A percentile compares a stretch with the other conserved stretches of the same genome.
These are phyloP conservation scores for Lactarius deliciosus DNA, from an alignment of 768 basidiomycete genomes.

Conservation along the genomic window DNA sequence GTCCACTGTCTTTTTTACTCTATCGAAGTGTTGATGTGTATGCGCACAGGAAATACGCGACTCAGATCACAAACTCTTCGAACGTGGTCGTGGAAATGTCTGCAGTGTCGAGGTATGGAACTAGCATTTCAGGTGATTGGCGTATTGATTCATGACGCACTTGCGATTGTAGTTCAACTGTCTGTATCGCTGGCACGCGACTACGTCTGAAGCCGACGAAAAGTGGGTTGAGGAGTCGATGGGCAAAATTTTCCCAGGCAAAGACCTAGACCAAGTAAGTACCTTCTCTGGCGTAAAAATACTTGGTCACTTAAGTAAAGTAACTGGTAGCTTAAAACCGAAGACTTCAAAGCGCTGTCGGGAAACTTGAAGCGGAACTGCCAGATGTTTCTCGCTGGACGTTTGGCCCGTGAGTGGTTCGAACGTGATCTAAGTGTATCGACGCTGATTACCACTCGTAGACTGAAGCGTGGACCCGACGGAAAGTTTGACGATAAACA, in stretches of 20 bases:
- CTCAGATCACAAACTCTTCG: constrained; percentile 62
- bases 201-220: constrained; percentile 70
- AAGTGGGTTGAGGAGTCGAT: constrained; percentile 62
- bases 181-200: constrained; percentile 85
- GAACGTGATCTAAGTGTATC: background rate
- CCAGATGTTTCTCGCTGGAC: constrained; percentile 62
- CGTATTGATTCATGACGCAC: background rate
- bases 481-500: constrained; percentile 68
- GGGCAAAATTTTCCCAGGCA: constrained; percentile 51
- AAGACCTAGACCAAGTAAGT: constrained; percentile 43
- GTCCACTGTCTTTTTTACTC: background rate
- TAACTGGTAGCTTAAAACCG: constrained; percentile 36
- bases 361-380: constrained; percentile 41
- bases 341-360: constrained; percentile 54
- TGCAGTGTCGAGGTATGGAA: constrained; percentile 71
- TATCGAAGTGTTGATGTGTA: background rate
- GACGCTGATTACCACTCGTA: constrained; percentile 32
- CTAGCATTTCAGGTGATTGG: background rate
- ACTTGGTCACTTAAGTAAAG: background rate
- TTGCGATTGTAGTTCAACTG: constrained; percentile 64
- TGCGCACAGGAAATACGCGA: constrained; percentile 59
- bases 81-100: constrained; percentile 77
- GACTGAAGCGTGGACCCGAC: constrained; percentile 58
- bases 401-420: constrained; percentile 52
- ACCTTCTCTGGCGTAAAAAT: background rate